These are phyloP conservation scores for Urochloa ruziziensis DNA, from an alignment of 176 grass and related monocot genomes.

Conservation along the genomic window DNA sequence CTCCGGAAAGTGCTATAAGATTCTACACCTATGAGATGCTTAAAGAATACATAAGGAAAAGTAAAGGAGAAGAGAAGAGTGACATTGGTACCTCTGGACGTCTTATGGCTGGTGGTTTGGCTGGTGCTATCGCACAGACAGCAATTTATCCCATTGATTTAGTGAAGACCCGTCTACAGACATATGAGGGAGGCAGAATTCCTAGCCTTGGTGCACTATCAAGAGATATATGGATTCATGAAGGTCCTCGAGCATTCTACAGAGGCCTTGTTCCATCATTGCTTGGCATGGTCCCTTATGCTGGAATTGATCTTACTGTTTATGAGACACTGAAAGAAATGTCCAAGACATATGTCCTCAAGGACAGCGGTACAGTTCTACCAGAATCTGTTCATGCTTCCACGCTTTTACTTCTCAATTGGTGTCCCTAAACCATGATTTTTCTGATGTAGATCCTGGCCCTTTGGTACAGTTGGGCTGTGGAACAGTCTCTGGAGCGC, in stretches of 20 bases:
- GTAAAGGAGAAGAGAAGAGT: conserved; percentile 57
- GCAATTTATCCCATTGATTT: conserved; percentile 83
- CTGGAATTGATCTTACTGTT: conserved; percentile 86
- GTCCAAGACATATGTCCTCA: conserved; percentile 77
- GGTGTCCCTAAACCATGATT: not conserved
- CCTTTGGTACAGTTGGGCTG: conserved; percentile 77
- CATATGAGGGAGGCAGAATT: conserved; percentile 43
- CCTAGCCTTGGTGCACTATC: conserved; percentile 59
- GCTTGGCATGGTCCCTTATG: conserved; percentile 90
- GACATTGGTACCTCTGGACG: conserved; percentile 75
- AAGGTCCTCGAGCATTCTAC: conserved; percentile 86
- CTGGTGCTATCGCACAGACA: conserved; percentile 81
- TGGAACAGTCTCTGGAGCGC: conserved; percentile 80
- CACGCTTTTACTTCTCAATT: not conserved
- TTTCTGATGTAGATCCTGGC: conserved; percentile 54
- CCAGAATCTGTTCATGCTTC: conserved; percentile 3
- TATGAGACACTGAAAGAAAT: conserved; percentile 93
- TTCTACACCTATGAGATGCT: conserved; percentile 82
- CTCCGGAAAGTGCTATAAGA: conserved; percentile 85
- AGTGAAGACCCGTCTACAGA: conserved; percentile 83
- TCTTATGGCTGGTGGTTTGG: conserved; percentile 74
- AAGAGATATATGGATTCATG: conserved; percentile 72
- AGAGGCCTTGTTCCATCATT: conserved; percentile 82
- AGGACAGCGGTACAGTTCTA: conserved; percentile 62
- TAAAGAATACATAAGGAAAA: conserved; percentile 76